These are phyloP conservation scores for Tolypocladium inflatum DNA, from an alignment of 2,329 filamentous ascomycete species.

Conservation along the genomic window DNA sequence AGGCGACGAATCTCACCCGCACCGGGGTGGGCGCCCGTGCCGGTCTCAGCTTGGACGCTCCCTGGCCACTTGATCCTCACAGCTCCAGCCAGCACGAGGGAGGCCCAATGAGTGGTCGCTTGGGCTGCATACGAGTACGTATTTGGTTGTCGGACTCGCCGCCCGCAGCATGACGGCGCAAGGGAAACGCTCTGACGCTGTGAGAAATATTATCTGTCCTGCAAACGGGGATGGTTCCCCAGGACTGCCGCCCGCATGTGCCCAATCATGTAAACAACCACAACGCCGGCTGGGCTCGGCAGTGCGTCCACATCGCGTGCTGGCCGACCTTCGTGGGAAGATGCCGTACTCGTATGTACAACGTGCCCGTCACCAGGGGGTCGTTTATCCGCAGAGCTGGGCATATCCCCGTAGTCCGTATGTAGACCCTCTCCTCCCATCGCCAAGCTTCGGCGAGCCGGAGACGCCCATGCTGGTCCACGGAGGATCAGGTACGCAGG, in stretches of 20 bases:
- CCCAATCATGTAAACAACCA: background rate
- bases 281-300: background rate
- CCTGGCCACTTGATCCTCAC: conserved; percentile 1
- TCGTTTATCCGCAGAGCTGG: background rate
- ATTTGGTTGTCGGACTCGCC: background rate
- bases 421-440: background rate
- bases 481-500: background rate
- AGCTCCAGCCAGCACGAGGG: background rate
- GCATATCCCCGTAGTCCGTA: background rate
- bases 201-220: background rate
- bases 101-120: background rate
- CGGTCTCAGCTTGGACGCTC: conserved; percentile 13
- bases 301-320: background rate
- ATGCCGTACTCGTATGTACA: background rate
- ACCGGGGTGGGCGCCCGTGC: background rate
- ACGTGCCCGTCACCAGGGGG: background rate
- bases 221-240: background rate
- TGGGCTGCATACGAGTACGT: background rate
- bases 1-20: background rate
- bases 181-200: background rate
- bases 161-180: background rate
- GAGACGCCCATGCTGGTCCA: background rate
- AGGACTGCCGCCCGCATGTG: background rate
- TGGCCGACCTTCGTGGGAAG: background rate
- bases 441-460: background rate